phyloP scores from a whole-genome alignment of 1,284 basidiomycete genomes.

The Tremellales sp. region DNA sequence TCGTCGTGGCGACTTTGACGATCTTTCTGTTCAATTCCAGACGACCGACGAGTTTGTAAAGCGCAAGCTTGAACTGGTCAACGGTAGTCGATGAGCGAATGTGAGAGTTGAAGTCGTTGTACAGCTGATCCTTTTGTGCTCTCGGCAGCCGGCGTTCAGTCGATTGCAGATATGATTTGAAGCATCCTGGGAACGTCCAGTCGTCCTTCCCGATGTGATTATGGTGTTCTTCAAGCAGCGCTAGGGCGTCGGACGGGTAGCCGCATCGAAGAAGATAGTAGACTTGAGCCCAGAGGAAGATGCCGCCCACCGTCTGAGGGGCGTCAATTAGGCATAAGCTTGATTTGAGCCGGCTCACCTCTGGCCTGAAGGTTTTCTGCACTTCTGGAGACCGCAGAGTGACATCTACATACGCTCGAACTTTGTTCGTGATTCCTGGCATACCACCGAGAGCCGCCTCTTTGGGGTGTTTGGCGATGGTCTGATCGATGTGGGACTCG shows the following conservation, averaged over 20 bases:
- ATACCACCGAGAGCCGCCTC: constrained; percentile 89
- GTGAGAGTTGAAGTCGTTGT: constrained; percentile 85
- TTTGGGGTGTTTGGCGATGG: constrained; percentile 74
- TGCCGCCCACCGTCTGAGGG: constrained; percentile 67
- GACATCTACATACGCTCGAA: constrained; percentile 78
- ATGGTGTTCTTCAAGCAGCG: constrained; percentile 69
- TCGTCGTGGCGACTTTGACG: constrained; percentile 82
- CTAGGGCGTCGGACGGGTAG: constrained; percentile 71
- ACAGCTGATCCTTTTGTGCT: constrained; percentile 75
- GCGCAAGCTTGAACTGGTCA: constrained; percentile 91
- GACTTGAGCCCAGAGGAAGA: constrained; percentile 87
- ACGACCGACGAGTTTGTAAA: constrained; percentile 93
- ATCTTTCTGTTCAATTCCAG: constrained; percentile 79
- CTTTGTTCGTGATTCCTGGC: constrained; percentile 83
- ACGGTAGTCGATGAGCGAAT: constrained; percentile 75
- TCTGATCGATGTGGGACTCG: constrained; percentile 77
- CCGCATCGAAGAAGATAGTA: constrained; percentile 90
- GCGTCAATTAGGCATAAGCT: constrained; percentile 5
- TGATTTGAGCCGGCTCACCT: constrained; percentile 54
- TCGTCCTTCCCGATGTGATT: constrained; percentile 75
- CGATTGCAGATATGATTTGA: constrained; percentile 82
- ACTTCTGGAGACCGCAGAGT: constrained; percentile 58
- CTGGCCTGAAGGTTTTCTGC: constrained; percentile 78
- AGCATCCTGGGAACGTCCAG: constrained; percentile 74
- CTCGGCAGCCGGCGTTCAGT: constrained; percentile 73